Conservation (phyloP, 2,329 filamentous ascomycete genomes). For the Fusarium sp. region DNA sequence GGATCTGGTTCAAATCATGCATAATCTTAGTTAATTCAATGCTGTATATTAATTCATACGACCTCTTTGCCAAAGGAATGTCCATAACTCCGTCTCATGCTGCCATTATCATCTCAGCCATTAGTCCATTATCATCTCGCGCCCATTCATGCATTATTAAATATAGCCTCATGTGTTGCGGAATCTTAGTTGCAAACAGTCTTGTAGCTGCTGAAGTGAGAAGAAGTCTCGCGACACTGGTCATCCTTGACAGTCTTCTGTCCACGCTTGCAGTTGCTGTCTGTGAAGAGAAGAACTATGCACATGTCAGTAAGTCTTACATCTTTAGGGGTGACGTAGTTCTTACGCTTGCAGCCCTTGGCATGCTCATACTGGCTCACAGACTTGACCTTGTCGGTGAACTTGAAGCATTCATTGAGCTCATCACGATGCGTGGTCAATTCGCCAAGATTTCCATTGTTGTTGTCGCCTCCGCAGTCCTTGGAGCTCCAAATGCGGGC, state of each 20-base stretch:
- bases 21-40: conserved; percentile 9
- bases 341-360: conserved; percentile 10
- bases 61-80: background rate
- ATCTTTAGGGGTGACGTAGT: rapidly evolving
- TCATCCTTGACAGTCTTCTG: conserved; percentile 17
- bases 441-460: conserved; percentile 12
- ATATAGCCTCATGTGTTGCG: too few species aligned
- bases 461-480: conserved; percentile 8
- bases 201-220: conserved; percentile 16
- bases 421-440: conserved; percentile 5
- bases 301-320: background rate
- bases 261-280: conserved; percentile 12
- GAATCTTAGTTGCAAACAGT: background rate
- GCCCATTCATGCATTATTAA: background rate
- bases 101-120: background rate
- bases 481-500: conserved; percentile 14
- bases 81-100: background rate
- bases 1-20: conserved; percentile 4
- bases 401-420: conserved; percentile 6
- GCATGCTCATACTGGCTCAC: conserved; percentile 14
- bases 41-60: background rate
- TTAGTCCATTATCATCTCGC: background rate
- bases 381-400: background rate
- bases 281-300: conserved; percentile 8
- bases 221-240: background rate